phyloP scores from a whole-genome alignment of 2,329 filamentous ascomycete genomes.

The Neurospora sp. region DNA sequence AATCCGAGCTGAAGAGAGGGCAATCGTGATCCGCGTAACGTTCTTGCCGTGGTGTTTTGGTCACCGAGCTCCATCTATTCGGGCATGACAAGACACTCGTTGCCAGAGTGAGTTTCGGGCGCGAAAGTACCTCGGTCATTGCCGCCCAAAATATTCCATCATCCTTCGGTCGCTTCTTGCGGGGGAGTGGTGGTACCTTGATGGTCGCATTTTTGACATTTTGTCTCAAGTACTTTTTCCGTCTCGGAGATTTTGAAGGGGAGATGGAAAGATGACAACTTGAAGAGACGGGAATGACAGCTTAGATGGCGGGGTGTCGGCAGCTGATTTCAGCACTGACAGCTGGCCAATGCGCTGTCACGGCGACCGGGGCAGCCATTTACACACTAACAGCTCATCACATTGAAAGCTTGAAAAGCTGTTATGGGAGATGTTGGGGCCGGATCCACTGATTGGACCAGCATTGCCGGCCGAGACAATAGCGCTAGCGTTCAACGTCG shows the following conservation, averaged over 20 bases:
- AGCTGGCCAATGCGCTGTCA: not conserved
- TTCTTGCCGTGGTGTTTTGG: not conserved
- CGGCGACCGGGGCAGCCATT: too few species aligned
- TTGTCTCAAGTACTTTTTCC: not conserved
- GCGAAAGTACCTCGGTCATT: not conserved
- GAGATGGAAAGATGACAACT: not conserved
- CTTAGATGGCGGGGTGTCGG: not conserved
- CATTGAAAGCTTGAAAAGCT: not conserved
- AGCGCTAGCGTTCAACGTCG: not conserved
- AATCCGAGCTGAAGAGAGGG: not conserved
- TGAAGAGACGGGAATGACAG: not conserved
- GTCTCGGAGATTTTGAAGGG: not conserved
- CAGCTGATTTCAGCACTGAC: not conserved
- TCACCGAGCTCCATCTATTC: not conserved
- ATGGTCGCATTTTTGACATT: not conserved
- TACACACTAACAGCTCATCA: not conserved
- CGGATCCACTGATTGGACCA: not conserved
- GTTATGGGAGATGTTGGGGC: too few species aligned
- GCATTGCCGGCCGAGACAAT: not conserved
- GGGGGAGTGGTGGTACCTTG: not conserved
- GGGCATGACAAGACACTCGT: not conserved
- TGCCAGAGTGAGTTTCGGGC: not conserved
- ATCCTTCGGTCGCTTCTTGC: not conserved
- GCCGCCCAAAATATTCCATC: not conserved
- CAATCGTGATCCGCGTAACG: not conserved